These are phyloP conservation scores for Clonostachys rosea DNA, from an alignment of 2,329 filamentous ascomycete genomes.

Conservation along the genomic window DNA sequence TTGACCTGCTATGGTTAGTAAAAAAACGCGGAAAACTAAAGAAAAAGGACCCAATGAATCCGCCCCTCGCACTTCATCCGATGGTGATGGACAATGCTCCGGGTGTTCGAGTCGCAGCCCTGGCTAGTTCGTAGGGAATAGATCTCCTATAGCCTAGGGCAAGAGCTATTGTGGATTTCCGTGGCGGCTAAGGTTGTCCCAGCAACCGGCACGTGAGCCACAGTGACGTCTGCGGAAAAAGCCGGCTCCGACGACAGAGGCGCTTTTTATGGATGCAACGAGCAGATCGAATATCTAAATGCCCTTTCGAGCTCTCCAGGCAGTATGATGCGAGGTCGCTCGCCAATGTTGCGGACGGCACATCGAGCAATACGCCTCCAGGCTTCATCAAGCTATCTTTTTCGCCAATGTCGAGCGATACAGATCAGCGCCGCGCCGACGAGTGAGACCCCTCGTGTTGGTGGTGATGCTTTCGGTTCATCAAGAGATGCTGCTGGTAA, in stretches of 20 bases:
- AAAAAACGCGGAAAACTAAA: not conserved
- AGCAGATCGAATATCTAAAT: too few relatives aligned
- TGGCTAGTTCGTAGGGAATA: too few relatives aligned
- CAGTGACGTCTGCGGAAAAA: too few relatives aligned
- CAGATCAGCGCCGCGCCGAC: constrained; percentile 60
- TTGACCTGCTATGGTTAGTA: constrained; percentile 7
- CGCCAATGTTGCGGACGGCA: constrained; percentile 28
- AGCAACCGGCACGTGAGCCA: too few relatives aligned
- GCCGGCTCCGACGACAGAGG: too few relatives aligned
- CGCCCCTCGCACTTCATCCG: not conserved
- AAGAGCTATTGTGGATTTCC: too few relatives aligned
- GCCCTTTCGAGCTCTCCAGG: not conserved
- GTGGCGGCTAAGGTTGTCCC: too few relatives aligned
- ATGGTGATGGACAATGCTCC: too few relatives aligned
- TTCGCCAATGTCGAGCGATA: constrained; percentile 53
- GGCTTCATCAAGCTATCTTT: constrained; percentile 31
- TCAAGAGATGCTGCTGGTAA: constrained; percentile 47
- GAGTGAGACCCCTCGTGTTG: constrained; percentile 44
- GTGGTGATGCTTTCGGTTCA: constrained; percentile 51
- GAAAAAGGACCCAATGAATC: not conserved
- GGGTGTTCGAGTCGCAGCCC: not conserved
- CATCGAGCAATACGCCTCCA: constrained; percentile 17
- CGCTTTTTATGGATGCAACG: too few relatives aligned
- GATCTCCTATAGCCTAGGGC: too few relatives aligned
- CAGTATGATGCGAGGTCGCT: constrained; percentile 36